Percentiles rank a stretch among this genome's conserved stretches.
Evolutionary conservation across 805 yeast species (phyloP).

Genomic region (Teunomyces lycoperdinae): DNA sequence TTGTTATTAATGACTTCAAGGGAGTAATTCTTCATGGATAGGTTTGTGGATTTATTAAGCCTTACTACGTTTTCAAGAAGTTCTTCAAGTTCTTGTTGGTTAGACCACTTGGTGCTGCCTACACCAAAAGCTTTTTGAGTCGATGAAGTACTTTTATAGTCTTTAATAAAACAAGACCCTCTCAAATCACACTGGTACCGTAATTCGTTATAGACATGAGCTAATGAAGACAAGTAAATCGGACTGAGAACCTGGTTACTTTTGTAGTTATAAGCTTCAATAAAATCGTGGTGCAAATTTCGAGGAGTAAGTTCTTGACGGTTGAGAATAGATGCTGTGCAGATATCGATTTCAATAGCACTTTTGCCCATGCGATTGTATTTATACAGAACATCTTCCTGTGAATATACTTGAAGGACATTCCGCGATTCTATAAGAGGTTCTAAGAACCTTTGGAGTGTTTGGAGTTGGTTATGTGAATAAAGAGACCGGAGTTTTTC

Average conservation of each 20-base stretch:
- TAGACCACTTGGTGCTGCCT: slow-evolving; percentile 29
- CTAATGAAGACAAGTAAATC: slow-evolving; percentile 45
- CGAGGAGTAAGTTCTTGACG: slow-evolving; percentile 43
- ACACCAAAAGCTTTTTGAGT: slow-evolving; percentile 15
- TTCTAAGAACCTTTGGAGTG: slow-evolving; percentile 16
- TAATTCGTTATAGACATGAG: slow-evolving; percentile 59
- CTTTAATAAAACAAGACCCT: slow-evolving; percentile 16
- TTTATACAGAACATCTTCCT: background rate
- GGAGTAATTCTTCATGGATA: background rate
- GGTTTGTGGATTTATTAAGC: slow-evolving; percentile 13
- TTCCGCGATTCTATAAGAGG: slow-evolving; percentile 21
- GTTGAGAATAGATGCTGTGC: slow-evolving; percentile 60
- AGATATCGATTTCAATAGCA: slow-evolving; percentile 68
- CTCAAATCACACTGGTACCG: slow-evolving; percentile 45
- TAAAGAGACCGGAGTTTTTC: background rate
- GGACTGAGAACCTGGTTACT: slow-evolving; percentile 3
- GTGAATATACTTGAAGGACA: slow-evolving; percentile 22
- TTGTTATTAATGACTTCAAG: background rate
- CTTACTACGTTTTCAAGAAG: slow-evolving; percentile 28
- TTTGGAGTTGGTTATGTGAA: slow-evolving; percentile 4
- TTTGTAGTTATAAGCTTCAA: slow-evolving; percentile 27
- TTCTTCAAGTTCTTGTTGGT: slow-evolving; percentile 26
- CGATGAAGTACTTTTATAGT: background rate
- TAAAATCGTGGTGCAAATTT: slow-evolving; percentile 50
- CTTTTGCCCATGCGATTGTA: slow-evolving; percentile 59